A percentile compares a stretch with the other conserved stretches of the same genome.
These are phyloP conservation scores for Talaromyces sp. DNA, from an alignment of 2,329 filamentous ascomycete genomes.

Conservation along the genomic window DNA sequence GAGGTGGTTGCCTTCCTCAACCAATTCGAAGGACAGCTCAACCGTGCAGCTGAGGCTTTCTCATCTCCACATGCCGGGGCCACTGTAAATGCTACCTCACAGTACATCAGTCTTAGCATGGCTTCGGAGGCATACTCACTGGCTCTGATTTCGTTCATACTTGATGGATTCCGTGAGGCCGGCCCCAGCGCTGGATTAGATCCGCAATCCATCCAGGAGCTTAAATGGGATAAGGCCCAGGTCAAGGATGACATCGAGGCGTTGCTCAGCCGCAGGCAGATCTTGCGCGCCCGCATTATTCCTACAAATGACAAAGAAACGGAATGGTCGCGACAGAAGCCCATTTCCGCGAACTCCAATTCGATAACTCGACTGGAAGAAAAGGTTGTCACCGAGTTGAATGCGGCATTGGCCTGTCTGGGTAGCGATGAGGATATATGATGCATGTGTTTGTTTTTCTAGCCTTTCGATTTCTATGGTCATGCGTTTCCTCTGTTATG, in stretches of 20 bases:
- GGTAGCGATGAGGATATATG: conserved; percentile 35
- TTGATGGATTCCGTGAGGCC: conserved; percentile 65
- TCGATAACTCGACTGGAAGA: conserved; percentile 72
- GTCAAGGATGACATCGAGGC: conserved; percentile 83
- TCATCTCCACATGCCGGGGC: conserved; percentile 54
- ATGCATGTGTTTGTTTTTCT: conserved; percentile 20
- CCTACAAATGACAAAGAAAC: conserved; percentile 73
- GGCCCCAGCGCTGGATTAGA: conserved; percentile 66
- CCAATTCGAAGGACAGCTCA: conserved; percentile 79
- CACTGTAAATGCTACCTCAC: conserved; percentile 54
- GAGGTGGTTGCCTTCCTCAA: conserved; percentile 88
- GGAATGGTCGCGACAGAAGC: conserved; percentile 57
- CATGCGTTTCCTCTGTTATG: conserved; percentile 11
- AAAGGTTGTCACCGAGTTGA: conserved; percentile 71
- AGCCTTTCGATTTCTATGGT: conserved; percentile 16
- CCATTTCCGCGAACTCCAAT: conserved; percentile 43
- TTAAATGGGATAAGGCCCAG: conserved; percentile 73
- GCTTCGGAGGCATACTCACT: conserved; percentile 79
- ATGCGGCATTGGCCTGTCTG: conserved; percentile 53
- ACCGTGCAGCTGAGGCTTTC: conserved; percentile 71
- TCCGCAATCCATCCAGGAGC: conserved; percentile 65
- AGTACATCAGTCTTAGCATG: conserved; percentile 71
- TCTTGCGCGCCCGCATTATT: conserved; percentile 72
- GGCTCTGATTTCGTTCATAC: conserved; percentile 72
- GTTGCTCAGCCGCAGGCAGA: conserved; percentile 70